These are phyloP conservation scores for Trichoderma parareesei DNA, from an alignment of 495 filamentous ascomycete species.

Conservation along the genomic window DNA sequence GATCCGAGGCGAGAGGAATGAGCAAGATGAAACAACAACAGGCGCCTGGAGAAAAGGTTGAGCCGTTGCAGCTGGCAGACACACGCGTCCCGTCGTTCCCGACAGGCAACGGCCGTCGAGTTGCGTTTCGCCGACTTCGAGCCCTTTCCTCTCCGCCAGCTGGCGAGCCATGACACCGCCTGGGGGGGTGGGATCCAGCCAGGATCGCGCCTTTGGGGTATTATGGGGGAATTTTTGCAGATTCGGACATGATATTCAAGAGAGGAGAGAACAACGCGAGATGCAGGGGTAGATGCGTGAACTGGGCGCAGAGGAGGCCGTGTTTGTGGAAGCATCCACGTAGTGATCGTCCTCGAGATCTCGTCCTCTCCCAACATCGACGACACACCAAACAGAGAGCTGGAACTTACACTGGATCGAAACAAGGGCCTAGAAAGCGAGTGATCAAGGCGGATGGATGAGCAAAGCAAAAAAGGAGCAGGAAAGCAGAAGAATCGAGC, in stretches of 20 bases:
- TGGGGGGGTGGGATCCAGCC: not conserved
- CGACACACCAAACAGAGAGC: not conserved
- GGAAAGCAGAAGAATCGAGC: not conserved
- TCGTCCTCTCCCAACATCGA: not conserved
- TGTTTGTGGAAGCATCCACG: too few relatives aligned
- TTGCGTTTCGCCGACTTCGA: not conserved
- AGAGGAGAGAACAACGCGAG: too few relatives aligned
- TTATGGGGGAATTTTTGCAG: too few relatives aligned
- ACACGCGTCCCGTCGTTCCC: not conserved
- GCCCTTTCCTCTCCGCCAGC: not conserved
- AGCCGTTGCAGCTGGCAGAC: slow-evolving; percentile 1
- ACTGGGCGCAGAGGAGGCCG: too few relatives aligned
- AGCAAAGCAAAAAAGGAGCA: not conserved
- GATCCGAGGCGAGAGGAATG: not conserved
- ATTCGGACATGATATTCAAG: too few relatives aligned
- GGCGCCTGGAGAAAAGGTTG: not conserved
- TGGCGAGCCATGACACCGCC: not conserved
- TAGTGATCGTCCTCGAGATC: too few relatives aligned
- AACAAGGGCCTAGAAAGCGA: slow-evolving; percentile 5
- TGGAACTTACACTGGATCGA: not conserved
- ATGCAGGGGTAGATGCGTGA: too few relatives aligned
- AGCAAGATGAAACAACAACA: not conserved
- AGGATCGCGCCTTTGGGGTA: too few relatives aligned
- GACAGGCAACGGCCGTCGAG: not conserved
- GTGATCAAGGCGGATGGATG: not conserved